Percentiles rank a stretch among this genome's conserved stretches.
Conservation (phyloP, 176 grass and related monocot species). For the Coix lacrymajobi region DNA sequence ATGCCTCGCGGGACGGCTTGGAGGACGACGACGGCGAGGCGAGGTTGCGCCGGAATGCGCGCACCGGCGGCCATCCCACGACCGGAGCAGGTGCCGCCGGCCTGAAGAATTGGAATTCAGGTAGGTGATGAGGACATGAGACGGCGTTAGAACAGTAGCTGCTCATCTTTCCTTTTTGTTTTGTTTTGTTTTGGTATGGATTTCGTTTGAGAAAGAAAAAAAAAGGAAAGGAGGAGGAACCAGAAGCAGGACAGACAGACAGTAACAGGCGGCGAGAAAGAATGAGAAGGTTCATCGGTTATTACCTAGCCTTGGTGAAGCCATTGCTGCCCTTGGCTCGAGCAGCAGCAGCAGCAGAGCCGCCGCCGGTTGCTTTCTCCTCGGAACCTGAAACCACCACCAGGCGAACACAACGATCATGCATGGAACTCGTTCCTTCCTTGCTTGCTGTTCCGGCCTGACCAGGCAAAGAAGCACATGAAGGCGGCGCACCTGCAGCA, state of each 20-base stretch:
- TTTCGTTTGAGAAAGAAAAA: background rate
- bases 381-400: background rate
- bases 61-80: conserved; percentile 79
- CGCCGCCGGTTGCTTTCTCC: background rate
- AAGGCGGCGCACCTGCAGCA: background rate
- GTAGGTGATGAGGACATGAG: no score
- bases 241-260: background rate
- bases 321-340: conserved; percentile 14
- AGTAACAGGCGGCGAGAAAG: background rate
- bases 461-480: background rate
- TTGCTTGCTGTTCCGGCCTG: no score
- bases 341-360: background rate
- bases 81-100: conserved; percentile 42
- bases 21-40: conserved; percentile 32
- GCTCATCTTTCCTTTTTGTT: no score
- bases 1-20: conserved; percentile 13
- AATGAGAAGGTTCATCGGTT: background rate
- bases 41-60: conserved; percentile 69
- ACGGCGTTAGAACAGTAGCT: background rate
- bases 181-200: no score
- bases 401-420: background rate
- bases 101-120: conserved; percentile 24
- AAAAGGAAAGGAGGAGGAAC: background rate
- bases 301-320: conserved; percentile 33
- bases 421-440: background rate